Base-by-base conservation (phyloP, 352 stramenopile species). In the Phytophthora pini region DNA sequence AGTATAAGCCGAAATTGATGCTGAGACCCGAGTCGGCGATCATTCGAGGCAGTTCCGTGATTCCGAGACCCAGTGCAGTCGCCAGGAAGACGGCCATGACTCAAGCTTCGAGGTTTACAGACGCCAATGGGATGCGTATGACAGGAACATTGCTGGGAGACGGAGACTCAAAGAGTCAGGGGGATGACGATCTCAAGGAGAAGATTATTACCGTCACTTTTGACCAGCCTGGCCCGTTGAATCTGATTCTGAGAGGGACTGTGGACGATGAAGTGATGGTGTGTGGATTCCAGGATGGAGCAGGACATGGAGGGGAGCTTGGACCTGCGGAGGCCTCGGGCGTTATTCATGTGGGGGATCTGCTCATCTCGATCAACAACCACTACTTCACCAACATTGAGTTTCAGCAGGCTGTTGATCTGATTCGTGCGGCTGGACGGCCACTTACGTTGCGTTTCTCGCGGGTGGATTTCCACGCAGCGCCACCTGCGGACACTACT, bases 1-100 rank as follows among this genome's bases (percentile, higher is more conserved):
- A 96, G 58, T 96, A 96, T 68, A 92, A 94, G 53, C 88, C 88
- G 7, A 96, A 96, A 73, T 62, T 94, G n/a, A 96, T 96, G 88
- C 68, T 92, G 56, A 74, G 88, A 11, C 84, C 86, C 29, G 88
- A 96, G 65, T 94, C 86, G 20, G 87, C 86, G 0, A 90, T 96
- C 74, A 96, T 96, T 68, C 84, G 88, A 65, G 88, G 88, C 13
- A 94, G 84, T 63, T 90, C 88, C 0, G 83, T 92, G 53, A 92
- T 96, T 43, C 88, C 88, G 7, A 72, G 86, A 3, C 80, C 85
- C 9, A 94, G 80, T 52, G 76, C 80, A 4, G 73, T 87, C 22
- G 82, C 82, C 10, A 78, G 84, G 52, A 91, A 91, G 68, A 92
- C 84, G 5, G 79, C 79, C n/a, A 74, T 89, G 67, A 77, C 77